Conservation (phyloP, 148 eudicot genomes). For the Spergularia marina region DNA sequence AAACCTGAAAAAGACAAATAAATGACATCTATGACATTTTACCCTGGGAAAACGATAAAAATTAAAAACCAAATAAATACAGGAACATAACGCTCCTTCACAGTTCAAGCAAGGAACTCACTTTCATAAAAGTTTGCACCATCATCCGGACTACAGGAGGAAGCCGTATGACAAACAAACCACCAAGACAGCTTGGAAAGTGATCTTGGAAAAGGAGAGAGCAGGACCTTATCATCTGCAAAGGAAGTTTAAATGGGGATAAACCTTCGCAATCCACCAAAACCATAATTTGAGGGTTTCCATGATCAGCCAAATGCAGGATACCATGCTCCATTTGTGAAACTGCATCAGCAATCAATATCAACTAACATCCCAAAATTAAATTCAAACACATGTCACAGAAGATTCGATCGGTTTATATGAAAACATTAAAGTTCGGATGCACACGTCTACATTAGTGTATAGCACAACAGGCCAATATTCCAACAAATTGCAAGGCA, state of each 20-base stretch:
- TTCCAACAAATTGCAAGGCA: neutral
- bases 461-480: neutral
- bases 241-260: slow-evolving; percentile 69
- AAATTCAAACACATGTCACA: neutral
- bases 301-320: slow-evolving; percentile 55
- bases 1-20: slow-evolving; percentile 41
- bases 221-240: slow-evolving; percentile 81
- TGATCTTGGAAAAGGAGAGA: slow-evolving; percentile 75
- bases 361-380: neutral
- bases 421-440: neutral
- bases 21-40: neutral
- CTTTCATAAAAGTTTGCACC: slow-evolving; percentile 79
- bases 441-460: neutral
- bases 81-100: neutral
- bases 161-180: slow-evolving; percentile 69
- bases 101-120: slow-evolving; percentile 37
- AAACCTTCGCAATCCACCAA: slow-evolving; percentile 84
- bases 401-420: neutral
- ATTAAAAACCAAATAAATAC: neutral
- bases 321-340: slow-evolving; percentile 90
- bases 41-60: neutral
- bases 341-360: slow-evolving; percentile 44
- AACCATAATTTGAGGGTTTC: slow-evolving; percentile 65
- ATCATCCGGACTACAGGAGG: slow-evolving; percentile 81
- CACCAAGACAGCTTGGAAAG: slow-evolving; percentile 71